phyloP scores from a whole-genome alignment of 345 rosid species.

The Turnera subulata region DNA sequence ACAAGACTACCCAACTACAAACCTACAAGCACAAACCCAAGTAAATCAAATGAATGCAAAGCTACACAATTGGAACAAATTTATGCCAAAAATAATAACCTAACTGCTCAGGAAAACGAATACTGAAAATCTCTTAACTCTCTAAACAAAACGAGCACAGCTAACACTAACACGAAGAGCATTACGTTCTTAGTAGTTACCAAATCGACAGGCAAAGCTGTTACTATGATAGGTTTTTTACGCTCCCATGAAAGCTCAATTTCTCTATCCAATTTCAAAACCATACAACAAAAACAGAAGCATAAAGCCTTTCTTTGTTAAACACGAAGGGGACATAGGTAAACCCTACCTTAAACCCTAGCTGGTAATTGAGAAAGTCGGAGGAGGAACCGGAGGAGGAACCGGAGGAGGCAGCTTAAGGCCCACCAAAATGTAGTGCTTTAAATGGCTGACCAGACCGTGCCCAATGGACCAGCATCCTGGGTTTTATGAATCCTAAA shows the following conservation, averaged over 20 bases:
- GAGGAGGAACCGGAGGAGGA: not conserved
- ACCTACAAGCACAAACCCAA: not conserved
- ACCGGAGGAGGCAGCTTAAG: not conserved
- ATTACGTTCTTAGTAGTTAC: no score
- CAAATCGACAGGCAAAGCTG: no score
- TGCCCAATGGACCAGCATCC: no score
- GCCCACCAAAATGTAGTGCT: not conserved
- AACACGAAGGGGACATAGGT: not conserved
- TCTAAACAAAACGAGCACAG: no score
- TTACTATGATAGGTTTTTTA: not conserved
- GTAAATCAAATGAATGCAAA: not conserved
- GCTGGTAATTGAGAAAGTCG: not conserved
- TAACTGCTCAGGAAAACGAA: not conserved
- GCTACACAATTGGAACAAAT: no score
- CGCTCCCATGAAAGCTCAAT: not conserved
- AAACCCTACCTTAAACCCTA: slow-evolving; percentile 14
- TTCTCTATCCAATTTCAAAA: not conserved
- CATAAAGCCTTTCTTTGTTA: not conserved
- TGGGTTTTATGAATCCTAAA: no score
- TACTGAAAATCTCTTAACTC: not conserved
- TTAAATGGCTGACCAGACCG: no score
- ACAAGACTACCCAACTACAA: not conserved
- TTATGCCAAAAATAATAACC: not conserved
- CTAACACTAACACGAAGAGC: no score
- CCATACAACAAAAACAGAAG: not conserved